Base-by-base conservation (phyloP, 2,329 filamentous ascomycete genomes). In the Colletotrichum sansevieriae region DNA sequence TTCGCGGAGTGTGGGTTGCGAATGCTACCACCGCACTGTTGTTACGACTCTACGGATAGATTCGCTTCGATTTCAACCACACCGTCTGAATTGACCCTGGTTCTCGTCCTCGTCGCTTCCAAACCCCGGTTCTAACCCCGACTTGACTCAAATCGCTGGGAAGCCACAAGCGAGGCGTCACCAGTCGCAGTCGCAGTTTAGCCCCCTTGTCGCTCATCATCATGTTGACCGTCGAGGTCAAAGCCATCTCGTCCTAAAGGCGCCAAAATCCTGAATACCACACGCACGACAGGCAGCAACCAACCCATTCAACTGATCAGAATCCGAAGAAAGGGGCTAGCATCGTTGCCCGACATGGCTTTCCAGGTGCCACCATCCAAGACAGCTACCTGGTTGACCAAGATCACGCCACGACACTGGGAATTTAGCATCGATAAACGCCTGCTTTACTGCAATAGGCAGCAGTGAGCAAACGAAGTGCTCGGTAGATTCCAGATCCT, bases 261-360 rank as follows among this genome's bases (percentile, higher is more conserved):
- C 51, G 52, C 11, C 52, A 47, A n/a, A 37, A 47, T 10, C 51
- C 39, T 37, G 55, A 58, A 52, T 18, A 54, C 41, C 25, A 18
- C 43, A 25, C 60, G 15, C 25, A 33, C 39, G 13, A 51, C 41
- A 37, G 11, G 29, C 18, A 37, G 22, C 44, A 33, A 22, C 41
- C 22, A 15, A 46, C 29, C 22, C 39, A 44, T 18, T 29, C 18
- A 25, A 46, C 49, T 25, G 13, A 43, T 35, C 15, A n/a, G 22
- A 44, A 37, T 25, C 18, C 39, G 20, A 11, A 22, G 10, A 51
- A 39, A 64, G 37, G 52, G 15, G 33, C 51, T 59, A 35, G 37
- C 22, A 43, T 47, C 54, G 46, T 68, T 29, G 54, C 46, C 61
- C 54, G 52, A 52, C 29, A 47, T 65, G 65, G 65, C 46, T 43